Evolutionary conservation across 2,329 filamentous ascomycete species (phyloP), one percentile per base, ranked within the genome.

Genomic region (Aspergillus fijiensis): DNA sequence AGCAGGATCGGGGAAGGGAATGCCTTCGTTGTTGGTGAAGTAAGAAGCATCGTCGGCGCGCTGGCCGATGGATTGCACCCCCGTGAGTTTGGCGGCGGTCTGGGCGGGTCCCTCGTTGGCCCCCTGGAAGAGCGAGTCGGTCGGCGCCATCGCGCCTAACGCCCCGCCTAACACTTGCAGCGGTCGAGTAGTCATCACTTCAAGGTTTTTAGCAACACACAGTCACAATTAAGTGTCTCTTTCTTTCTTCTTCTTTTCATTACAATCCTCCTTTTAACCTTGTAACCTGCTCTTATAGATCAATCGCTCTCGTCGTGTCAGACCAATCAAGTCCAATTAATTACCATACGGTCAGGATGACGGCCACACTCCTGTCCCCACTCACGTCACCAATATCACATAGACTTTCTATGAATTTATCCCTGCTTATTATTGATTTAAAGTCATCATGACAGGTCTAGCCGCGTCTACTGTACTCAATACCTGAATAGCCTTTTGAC

Each of bases 21-120:
- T 79, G 48, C 78, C 82, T 60, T 85, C 82, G 54, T 84, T 84
- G 65, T 81, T 83, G 50, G 82, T 85, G 65, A 84, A 84, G 69
- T 84, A 84, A 0, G 77, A 71, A 0, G 74, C 78, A 60, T 84
- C 80, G 61, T 84, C 83, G 19, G 74, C 74, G 14, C 80, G 72
- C 66, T 80, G 82, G 6, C 81, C 80, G 10, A 76, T 79, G 5
- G 73, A 63, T 1, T 76, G 72, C 14, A 77, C 72, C 12, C 82
- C 82, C 1, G 81, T 80, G 1, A 84, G 76, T 67, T 83, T 83
- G 3, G 78, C 79, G 49, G 80, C 80, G 45, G 83, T 81, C 61
- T 81, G 79, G 21, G 80, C 81, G 10, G 82, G 81, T 0, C 82
- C 82, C 58, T 84, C 80, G 59, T 84, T 84, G 51, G 80, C 75